These are phyloP conservation scores for Phytophthora brassicae DNA, from an alignment of 352 stramenopile genomes.

Conservation along the genomic window DNA sequence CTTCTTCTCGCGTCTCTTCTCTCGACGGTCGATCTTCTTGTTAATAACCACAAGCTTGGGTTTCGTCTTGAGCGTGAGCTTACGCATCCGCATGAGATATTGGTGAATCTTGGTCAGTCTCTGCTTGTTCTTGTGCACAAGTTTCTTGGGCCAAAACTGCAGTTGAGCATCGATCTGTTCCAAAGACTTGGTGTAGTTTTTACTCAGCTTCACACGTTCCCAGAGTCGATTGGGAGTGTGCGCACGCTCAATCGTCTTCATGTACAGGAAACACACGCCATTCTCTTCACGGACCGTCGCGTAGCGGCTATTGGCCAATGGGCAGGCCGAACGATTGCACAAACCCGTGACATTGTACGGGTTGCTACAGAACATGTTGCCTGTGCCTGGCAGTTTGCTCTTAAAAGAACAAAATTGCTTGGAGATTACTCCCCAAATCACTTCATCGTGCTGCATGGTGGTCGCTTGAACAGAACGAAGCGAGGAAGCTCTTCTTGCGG, in stretches of 20 bases:
- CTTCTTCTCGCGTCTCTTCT: constrained; percentile 96
- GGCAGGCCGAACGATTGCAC: constrained; percentile 96
- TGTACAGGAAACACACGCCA: constrained; percentile 94
- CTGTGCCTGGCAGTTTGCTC: constrained; percentile 87
- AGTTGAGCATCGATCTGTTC: constrained; percentile 95
- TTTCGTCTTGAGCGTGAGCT: constrained; percentile 95
- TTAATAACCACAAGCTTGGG: constrained; percentile 95
- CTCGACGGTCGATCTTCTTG: constrained; percentile 95
- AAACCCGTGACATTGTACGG: constrained; percentile 98
- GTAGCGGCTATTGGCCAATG: constrained; percentile 98
- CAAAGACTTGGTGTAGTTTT: constrained; percentile 97
- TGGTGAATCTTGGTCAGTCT: constrained; percentile 99
- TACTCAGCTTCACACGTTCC: constrained; percentile 97
- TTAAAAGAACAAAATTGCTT: constrained; percentile 99
- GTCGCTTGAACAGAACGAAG: not conserved
- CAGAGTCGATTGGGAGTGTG: constrained; percentile 98
- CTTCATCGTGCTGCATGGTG: constrained; percentile 96
- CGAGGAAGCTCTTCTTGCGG: not conserved
- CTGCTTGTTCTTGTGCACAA: constrained; percentile 99
- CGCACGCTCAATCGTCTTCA: constrained; percentile 99
- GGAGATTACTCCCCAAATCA: constrained; percentile 99
- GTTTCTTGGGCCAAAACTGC: constrained; percentile 98
- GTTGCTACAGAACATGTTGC: constrained; percentile 98
- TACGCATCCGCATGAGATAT: constrained; percentile 98
- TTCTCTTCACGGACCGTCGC: constrained; percentile 98